Percentiles rank a stretch among this genome's conserved stretches.
These are phyloP conservation scores for Paramecium tetraurelia DNA, from an alignment of 73 alveolate species.

Conservation along the genomic window DNA sequence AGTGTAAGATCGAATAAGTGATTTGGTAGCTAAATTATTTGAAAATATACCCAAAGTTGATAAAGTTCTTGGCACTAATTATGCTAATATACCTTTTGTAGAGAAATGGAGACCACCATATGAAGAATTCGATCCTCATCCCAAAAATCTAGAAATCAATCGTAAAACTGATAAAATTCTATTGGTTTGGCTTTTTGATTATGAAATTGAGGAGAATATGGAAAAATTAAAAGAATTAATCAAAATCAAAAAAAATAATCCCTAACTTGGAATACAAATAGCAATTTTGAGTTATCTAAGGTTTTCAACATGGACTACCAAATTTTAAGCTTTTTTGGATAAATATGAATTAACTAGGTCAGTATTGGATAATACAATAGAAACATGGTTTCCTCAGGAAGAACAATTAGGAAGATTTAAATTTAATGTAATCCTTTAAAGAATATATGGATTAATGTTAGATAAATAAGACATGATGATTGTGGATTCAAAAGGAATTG, in stretches of 20 bases:
- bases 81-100: conserved; percentile 2
- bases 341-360: not conserved
- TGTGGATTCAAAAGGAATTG: not conserved
- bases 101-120: conserved; percentile 50
- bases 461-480: not conserved
- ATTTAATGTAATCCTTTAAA: not conserved
- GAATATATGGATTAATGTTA: not conserved
- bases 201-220: conserved; percentile 12
- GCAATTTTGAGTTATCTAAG: not conserved
- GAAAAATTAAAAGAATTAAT: not conserved
- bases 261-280: not conserved
- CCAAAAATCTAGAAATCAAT: not conserved
- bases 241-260: not conserved
- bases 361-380: not conserved
- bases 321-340: not conserved
- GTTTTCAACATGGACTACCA: not conserved
- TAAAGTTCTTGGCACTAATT: not conserved
- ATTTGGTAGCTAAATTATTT: not conserved
- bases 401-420: not conserved
- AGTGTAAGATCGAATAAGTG: not conserved
- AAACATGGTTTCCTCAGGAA: conserved; percentile 33
- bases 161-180: not conserved
- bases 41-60: not conserved
- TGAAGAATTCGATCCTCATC: not conserved
- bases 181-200: conserved; percentile 7